phyloP scores from a whole-genome alignment of 2,329 filamentous ascomycete genomes.

The Ophiocordyceps unilateralis region DNA sequence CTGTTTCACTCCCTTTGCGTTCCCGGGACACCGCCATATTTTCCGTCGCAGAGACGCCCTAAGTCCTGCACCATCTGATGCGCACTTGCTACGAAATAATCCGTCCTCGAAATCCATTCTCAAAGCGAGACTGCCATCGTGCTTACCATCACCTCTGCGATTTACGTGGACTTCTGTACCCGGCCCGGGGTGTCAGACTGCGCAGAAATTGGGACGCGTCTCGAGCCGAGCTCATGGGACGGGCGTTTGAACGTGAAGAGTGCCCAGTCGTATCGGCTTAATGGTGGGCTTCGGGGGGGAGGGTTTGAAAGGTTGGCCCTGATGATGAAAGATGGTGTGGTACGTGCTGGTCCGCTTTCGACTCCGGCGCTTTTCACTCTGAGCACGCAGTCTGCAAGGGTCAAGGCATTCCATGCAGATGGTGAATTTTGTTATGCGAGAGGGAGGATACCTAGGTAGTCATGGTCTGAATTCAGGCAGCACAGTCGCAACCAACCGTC shows the following conservation, averaged over 20 bases:
- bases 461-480: too few relatives aligned
- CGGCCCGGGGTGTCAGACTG: too few relatives aligned
- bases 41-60: too few relatives aligned
- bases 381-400: not conserved
- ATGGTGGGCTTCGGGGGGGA: too few relatives aligned
- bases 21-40: too few relatives aligned
- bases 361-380: not conserved
- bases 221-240: not conserved
- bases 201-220: not conserved
- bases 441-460: too few relatives aligned
- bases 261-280: not conserved
- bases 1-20: not conserved
- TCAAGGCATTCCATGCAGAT: not conserved
- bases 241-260: not conserved
- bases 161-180: too few relatives aligned
- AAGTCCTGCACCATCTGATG: too few relatives aligned
- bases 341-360: not conserved
- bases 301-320: not conserved
- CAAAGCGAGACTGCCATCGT: not conserved
- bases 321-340: not conserved
- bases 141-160: too few relatives aligned
- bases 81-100: too few relatives aligned
- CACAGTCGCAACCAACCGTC: too few relatives aligned
- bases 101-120: not conserved
- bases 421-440: too few relatives aligned